Conservation (phyloP, 257 asterid genomes). For the Cordia subcordata region DNA sequence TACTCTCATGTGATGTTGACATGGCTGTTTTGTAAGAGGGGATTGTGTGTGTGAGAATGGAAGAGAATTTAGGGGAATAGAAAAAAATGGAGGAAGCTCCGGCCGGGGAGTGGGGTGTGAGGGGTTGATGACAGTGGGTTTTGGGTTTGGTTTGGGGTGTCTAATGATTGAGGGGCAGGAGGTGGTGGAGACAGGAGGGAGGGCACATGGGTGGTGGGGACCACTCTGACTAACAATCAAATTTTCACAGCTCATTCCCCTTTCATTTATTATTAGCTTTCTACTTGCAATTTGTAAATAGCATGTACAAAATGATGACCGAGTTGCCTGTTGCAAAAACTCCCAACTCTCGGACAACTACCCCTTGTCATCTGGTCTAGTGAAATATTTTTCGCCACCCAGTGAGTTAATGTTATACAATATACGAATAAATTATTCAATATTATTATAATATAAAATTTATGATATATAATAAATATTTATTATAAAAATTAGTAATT, state of each 20-base stretch:
- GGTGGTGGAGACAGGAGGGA: constrained; percentile 94
- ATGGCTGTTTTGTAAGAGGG: constrained; percentile 12
- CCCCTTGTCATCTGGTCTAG: too few relatives aligned
- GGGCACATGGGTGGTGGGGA: constrained; percentile 97
- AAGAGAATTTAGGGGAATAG: too few relatives aligned
- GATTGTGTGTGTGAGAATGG: background rate
- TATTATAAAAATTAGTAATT: too few relatives aligned
- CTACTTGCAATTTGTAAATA: background rate
- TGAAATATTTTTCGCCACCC: too few relatives aligned
- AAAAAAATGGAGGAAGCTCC: background rate
- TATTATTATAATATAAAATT: too few relatives aligned
- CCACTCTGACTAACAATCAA: constrained; percentile 28
- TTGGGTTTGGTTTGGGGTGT: constrained; percentile 11
- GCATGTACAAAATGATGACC: background rate
- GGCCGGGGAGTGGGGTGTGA: background rate
- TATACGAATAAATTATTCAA: too few relatives aligned
- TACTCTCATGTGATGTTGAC: constrained; percentile 10
- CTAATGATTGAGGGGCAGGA: constrained; percentile 90
- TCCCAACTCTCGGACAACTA: too few relatives aligned
- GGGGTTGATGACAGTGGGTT: background rate
- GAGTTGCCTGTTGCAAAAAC: too few relatives aligned
- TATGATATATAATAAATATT: too few relatives aligned
- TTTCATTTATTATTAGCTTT: background rate
- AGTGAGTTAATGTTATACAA: too few relatives aligned
- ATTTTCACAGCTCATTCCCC: constrained; percentile 24